Evolutionary conservation across 1,139 yeast species (phyloP), one percentile per base, ranked within the genome.

Genomic region (Yamadazyma sp.): DNA sequence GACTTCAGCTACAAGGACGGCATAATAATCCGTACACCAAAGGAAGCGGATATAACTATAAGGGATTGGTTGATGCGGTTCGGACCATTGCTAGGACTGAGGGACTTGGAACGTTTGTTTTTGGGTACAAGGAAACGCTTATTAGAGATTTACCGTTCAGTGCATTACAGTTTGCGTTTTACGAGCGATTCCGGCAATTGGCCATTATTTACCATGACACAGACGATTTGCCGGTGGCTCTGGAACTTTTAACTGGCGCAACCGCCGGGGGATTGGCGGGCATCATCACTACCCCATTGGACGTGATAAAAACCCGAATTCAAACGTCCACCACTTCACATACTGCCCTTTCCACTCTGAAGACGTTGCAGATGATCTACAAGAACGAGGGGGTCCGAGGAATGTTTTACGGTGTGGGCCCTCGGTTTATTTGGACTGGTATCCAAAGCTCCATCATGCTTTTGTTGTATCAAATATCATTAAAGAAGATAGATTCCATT

Each of bases 201-300:
- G 89, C 90, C 1, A 82, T 78, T 36, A 46, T 54, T 12, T 69
- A 64, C 44, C 54, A 68, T 42, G 44, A 47, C n/a, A 52, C 70
- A 9, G 67, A 67, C 23, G 80, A 77, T 32, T 61, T 85, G 39
- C 78, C 89, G 0, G 67, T 84, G 4, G 42, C 66, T 3, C 61
- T 75, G 22, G 98, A 92, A 61, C 65, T 92, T 26, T 50, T 76
- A 12, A 88, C 97, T 0, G 98, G 98, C 40, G 97, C 97, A 0
- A 80, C 88, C 0, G 98, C 98, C 1, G 99, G 99, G 47, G 97
- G 97, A 1, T 66, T 90, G 29, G 96, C 98, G 0, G 98, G 98
- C 1, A 77, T 80, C 0, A 52, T 72, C 34, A 86, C 95, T 1
- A 86, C 95, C 0, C 95, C 95, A 0, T 64, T 89, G 45, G 98